Conservation (phyloP, 2,329 filamentous ascomycete genomes). For the Exserohilum turcica region DNA sequence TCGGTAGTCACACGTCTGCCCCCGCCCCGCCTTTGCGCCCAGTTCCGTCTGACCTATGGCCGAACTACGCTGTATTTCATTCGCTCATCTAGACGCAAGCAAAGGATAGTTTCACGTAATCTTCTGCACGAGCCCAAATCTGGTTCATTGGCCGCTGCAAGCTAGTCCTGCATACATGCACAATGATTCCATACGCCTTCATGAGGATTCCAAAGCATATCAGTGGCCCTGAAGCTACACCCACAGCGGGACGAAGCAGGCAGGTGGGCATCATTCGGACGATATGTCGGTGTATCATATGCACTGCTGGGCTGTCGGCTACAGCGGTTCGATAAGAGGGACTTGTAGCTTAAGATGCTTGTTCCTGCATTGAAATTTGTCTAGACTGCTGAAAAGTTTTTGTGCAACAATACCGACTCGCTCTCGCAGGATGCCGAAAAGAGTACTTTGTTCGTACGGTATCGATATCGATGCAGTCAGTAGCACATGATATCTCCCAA, state of each 20-base stretch:
- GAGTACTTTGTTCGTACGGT: slow-evolving; percentile 49
- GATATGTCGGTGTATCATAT: background rate
- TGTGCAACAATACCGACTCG: background rate
- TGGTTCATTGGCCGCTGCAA: slow-evolving; percentile 2
- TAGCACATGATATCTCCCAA: background rate
- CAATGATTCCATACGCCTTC: background rate
- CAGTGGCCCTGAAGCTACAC: background rate
- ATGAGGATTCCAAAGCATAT: background rate
- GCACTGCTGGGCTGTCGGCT: background rate
- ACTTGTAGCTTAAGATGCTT: background rate
- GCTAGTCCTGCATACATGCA: background rate
- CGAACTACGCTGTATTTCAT: background rate
- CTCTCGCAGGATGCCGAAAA: slow-evolving; percentile 36
- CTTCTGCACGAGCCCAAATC: background rate
- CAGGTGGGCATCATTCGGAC: background rate
- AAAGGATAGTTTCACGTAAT: background rate
- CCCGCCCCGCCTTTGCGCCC: slow-evolving; percentile 20
- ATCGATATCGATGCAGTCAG: slow-evolving; percentile 51
- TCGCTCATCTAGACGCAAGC: background rate
- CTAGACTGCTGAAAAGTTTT: background rate
- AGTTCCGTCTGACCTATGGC: slow-evolving; percentile 22
- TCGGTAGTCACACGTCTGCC: slow-evolving; percentile 13
- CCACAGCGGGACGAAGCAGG: background rate
- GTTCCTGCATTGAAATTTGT: background rate
- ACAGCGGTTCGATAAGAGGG: slow-evolving; percentile 3